Evolutionary conservation across 2,329 filamentous ascomycete genomes (phyloP), one percentile per base, ranked within the genome.

Genomic region (Fusarium sp.): DNA sequence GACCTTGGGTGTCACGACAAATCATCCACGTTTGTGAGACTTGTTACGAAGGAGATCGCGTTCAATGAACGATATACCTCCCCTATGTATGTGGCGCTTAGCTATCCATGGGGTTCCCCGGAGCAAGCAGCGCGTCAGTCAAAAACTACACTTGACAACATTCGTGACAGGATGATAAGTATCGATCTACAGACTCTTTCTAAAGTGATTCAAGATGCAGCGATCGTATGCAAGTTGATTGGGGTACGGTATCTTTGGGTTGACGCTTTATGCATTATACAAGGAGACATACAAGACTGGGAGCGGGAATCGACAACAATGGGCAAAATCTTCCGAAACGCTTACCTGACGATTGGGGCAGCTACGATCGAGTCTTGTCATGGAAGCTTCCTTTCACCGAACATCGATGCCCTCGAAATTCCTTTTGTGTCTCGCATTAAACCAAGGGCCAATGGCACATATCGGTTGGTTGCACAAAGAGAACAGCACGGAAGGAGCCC

Each of bases 41-140:
- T 47, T 20, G 18, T 30, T 20, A 47, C 45, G 29, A 47, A 30
- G 7, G 45, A 47, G 2, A 18, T 30, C 4, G 18, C 10, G 8
- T 9, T 14, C 3, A 5, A 10, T 3, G 25, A 30, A n/a, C 24
- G 4, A 2, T 8, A 1, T 1, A 16, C 45, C 4, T 20, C 2
- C 11, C 45, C 45, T 3, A 47, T 20, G 25, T 47, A 47, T 30
- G 25, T 30, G 1, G 25, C 45, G 11, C 45, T 47, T 0, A 47
- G 45, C 10, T 47, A 47, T 20, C 45, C 24, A 10, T 47, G 45
- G 45, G 45, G 45, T 4, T 15, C 25, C 2, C 18, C 9, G 9
- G 45, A 30, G 6, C 11, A 47, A 9, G 12, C 45, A 7, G 24
- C 12, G 16, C 5, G 4, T 30, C 45, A 47, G 45, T 47, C 45